Percentiles rank a stretch among this genome's conserved stretches.
Conservation (phyloP, 2,329 filamentous ascomycete genomes). For the Exophiala sp. region DNA sequence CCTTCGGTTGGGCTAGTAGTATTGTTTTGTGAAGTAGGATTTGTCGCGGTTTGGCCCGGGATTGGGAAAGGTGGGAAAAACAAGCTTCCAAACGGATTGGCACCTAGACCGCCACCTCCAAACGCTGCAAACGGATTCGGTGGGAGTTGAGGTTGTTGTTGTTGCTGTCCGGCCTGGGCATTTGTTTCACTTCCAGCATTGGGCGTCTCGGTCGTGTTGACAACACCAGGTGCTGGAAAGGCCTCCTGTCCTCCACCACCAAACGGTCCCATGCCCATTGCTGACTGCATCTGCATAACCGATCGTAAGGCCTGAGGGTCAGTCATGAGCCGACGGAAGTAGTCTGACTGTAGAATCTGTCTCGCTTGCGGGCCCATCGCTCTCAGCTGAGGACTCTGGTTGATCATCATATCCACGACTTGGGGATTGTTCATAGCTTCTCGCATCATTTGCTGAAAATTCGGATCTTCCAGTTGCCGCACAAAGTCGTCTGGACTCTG, state of each 20-base stretch:
- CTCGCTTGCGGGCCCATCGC: slow-evolving; percentile 66
- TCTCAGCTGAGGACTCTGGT: slow-evolving; percentile 77
- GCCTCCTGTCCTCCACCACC: slow-evolving; percentile 47
- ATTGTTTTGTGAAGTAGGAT: background rate
- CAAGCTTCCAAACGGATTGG: slow-evolving; percentile 59
- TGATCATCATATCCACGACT: slow-evolving; percentile 90
- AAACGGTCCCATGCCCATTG: slow-evolving; percentile 50
- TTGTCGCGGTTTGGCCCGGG: slow-evolving; percentile 15
- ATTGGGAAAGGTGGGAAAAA: slow-evolving; percentile 40
- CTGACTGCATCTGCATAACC: slow-evolving; percentile 73
- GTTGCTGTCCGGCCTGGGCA: slow-evolving; percentile 34
- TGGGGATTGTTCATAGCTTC: slow-evolving; percentile 93
- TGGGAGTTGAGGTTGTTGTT: slow-evolving; percentile 19
- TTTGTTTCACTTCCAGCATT: slow-evolving; percentile 35
- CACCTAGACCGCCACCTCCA: slow-evolving; percentile 28
- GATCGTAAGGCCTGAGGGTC: slow-evolving; percentile 78
- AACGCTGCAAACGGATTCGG: slow-evolving; percentile 45
- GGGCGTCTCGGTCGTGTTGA: slow-evolving; percentile 61
- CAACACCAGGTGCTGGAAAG: slow-evolving; percentile 88
- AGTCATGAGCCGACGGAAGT: slow-evolving; percentile 87
- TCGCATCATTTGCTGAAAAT: slow-evolving; percentile 80
- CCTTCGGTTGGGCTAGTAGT: background rate
- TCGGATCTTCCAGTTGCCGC: slow-evolving; percentile 80
- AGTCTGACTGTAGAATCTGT: slow-evolving; percentile 79
- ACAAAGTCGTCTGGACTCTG: slow-evolving; percentile 76